Evolutionary conservation across 768 basidiomycete species (phyloP), one percentile per base, ranked within the genome.

Genomic region (Lentinula aciculospora): DNA sequence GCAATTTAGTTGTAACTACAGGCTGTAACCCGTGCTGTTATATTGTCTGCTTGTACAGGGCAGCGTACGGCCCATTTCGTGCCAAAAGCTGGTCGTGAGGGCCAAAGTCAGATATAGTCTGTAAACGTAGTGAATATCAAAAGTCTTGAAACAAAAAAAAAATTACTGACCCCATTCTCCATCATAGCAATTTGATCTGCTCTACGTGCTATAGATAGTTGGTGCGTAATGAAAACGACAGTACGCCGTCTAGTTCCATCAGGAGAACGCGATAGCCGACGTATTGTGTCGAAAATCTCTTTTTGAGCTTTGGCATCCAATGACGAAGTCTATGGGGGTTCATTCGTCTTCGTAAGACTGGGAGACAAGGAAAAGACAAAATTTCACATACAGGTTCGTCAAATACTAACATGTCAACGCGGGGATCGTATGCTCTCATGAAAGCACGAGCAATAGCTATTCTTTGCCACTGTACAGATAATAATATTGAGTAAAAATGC

Each of bases 121-220:
- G 60, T 37, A 45, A 67, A 47, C 32, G 53, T 39, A 61, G 66
- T 58, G 27, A 69, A 67, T 61, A 46, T 27, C 29, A 58, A 34
- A 27, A 42, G 29, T 57, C 48, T 57, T 61, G 60, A 48, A 60
- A 27, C 31, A 54, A 47, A 29, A 37, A 58, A 27, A 59, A 37
- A 37, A 53, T 27, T 10, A 67, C 72, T 63, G 69, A 81, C 80
- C 70, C 89, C 89, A 64, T 80, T 79, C 64, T 91, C 86, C 87
- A 92, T 89, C 84, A 91, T 88, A 42, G 88, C 89, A 62, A 92
- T 82, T 71, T 90, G 91, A 73, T 93, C 89, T 61, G 91, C 91
- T 42, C 88, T 82, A 3, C 89, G 85, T 19, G 90, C 89, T 45
- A 86, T 88, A 25, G 87, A 84, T 58, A 93, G 79, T 60, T 88